A percentile compares a stretch with the other conserved stretches of the same genome.
These are phyloP conservation scores for Termitomyces sp. DNA, from an alignment of 768 basidiomycete genomes.

Conservation along the genomic window DNA sequence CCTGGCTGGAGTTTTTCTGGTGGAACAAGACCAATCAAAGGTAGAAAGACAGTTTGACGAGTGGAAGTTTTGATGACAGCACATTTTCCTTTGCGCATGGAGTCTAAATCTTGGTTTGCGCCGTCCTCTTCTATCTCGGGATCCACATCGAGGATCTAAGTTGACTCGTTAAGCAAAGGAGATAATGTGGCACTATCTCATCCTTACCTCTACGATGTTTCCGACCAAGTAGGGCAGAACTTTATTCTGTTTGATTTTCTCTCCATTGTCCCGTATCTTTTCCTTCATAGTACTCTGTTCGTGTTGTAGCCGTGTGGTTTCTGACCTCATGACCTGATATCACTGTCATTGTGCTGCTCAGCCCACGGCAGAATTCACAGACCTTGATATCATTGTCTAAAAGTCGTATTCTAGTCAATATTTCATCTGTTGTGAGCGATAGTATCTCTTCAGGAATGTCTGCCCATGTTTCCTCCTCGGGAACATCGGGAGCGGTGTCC, in stretches of 20 bases:
- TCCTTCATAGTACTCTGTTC: slow-evolving; percentile 97
- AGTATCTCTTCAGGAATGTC: slow-evolving; percentile 90
- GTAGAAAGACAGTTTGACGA: slow-evolving; percentile 97
- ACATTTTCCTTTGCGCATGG: slow-evolving; percentile 96
- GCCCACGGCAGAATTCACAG: slow-evolving; percentile 6
- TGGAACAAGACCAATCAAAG: slow-evolving; percentile 95
- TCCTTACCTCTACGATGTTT: slow-evolving; percentile 92
- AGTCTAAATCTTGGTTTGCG: slow-evolving; percentile 91
- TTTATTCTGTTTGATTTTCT: slow-evolving; percentile 99
- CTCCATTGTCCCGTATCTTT: slow-evolving; percentile 96
- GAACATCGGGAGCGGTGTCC: slow-evolving; percentile 70
- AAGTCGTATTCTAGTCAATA: slow-evolving; percentile 81
- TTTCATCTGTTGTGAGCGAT: slow-evolving; percentile 75
- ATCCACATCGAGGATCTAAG: slow-evolving; percentile 88
- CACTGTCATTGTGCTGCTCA: not conserved
- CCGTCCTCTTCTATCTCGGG: slow-evolving; percentile 92
- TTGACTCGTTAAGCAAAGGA: slow-evolving; percentile 4
- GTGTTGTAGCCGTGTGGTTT: slow-evolving; percentile 85
- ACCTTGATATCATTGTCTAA: slow-evolving; percentile 98
- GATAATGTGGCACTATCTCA: not conserved
- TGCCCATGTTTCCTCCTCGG: slow-evolving; percentile 76
- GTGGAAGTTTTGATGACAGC: slow-evolving; percentile 99
- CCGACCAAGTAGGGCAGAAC: slow-evolving; percentile 96
- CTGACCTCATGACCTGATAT: slow-evolving; percentile 92
- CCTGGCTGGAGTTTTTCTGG: slow-evolving; percentile 84